Evolutionary conservation across 495 filamentous ascomycete species (phyloP), one percentile per base, ranked within the genome.

Genomic region (Hyaloscypha bicolor): DNA sequence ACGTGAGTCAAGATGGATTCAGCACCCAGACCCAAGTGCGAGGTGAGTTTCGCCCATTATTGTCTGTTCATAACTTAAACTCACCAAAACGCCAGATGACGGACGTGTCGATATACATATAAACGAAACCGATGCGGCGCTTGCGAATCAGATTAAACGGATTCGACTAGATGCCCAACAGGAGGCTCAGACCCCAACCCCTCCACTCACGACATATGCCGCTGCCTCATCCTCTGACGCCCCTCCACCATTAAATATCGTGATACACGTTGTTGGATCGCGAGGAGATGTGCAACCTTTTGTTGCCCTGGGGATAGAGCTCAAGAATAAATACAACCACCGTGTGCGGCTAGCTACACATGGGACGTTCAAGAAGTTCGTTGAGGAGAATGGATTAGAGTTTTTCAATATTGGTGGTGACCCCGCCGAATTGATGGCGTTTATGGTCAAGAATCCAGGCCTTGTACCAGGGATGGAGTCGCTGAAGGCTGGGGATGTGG

Each of bases 391-490:
- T 67, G 83, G 80, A 0, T 74, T 90, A 9, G 79, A 81, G 48
- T 91, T 90, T 75, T 90, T 85, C 67, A 83, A 80, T 8, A 87
- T 90, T 63, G 87, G 87, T 3, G 88, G 87, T 0, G 84, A 90
- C 74, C 87, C 86, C 3, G 77, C 85, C 14, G 81, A 87, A 66
- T 77, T 90, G 12, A 90, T 89, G 88, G 87, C 87, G 1, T 92
- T 90, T 71, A 92, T 92, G 90, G 90, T 92, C 37, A 91, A 91
- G 75, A 90, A 91, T 76, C 89, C 90, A 0, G 89, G 90, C 0
- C 75, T 92, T 68, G 85, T 92, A 53, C 90, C 90, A 0, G 83
- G 79, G 2, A 69, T 92, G 14, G 82, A 89, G 21, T 83, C 86
- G 0, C 77, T 92, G 21, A 87, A 83, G 71, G 82, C 78, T 37